These are phyloP conservation scores for Penicillium macrosclerotiorum DNA, from an alignment of 495 filamentous ascomycete genomes.

Conservation along the genomic window DNA sequence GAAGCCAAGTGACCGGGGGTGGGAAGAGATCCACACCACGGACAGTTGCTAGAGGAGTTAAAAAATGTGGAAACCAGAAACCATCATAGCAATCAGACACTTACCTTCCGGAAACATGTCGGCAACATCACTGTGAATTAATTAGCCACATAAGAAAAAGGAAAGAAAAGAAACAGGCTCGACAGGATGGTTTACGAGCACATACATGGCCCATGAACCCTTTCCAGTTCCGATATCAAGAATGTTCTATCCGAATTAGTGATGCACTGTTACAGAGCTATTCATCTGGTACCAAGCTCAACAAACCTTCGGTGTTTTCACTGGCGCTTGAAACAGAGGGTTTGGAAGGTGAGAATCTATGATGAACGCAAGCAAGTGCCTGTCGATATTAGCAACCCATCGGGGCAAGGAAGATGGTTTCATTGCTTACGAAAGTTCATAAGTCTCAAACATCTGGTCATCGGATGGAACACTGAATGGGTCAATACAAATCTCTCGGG, in stretches of 20 bases:
- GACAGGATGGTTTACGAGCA: neutral
- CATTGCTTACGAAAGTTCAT: neutral
- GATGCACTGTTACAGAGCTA: too few relatives aligned
- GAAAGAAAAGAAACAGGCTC: too few relatives aligned
- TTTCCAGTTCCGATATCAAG: constrained; percentile 5
- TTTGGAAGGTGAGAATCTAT: constrained; percentile 2
- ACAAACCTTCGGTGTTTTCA: neutral
- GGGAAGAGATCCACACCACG: constrained; percentile 24
- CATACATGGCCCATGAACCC: constrained; percentile 6
- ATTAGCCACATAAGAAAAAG: neutral
- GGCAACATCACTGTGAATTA: neutral
- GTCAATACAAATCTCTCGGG: neutral
- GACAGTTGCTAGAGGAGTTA: constrained; percentile 8
- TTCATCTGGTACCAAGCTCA: too few relatives aligned
- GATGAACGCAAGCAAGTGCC: neutral
- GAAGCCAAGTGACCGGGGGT: constrained; percentile 22
- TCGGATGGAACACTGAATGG: constrained; percentile 1
- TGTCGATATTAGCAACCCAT: neutral
- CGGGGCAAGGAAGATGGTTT: too few relatives aligned
- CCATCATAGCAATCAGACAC: neutral
- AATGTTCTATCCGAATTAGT: too few relatives aligned
- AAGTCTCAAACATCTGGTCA: constrained; percentile 6
- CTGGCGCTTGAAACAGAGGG: constrained; percentile 1
- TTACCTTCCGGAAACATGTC: constrained; percentile 5
- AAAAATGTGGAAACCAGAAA: neutral